These are phyloP conservation scores for Lecanicillium sp. DNA, from an alignment of 2,329 filamentous ascomycete species.

Conservation along the genomic window DNA sequence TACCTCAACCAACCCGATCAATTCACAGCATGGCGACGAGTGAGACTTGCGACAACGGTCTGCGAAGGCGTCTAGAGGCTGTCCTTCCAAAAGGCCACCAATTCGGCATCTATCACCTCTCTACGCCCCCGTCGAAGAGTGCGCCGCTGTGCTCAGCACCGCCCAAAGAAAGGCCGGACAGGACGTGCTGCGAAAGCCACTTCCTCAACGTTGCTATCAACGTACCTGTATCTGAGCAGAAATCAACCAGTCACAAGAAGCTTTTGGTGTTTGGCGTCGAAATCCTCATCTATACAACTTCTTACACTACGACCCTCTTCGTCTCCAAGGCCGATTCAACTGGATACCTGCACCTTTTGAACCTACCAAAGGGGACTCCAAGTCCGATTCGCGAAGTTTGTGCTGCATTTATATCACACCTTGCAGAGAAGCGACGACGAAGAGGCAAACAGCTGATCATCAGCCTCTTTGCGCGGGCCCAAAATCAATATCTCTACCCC, in stretches of 20 bases:
- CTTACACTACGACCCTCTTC: slow-evolving; percentile 76
- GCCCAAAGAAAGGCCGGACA: slow-evolving; percentile 60
- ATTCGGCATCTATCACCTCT: slow-evolving; percentile 77
- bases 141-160: slow-evolving; percentile 73
- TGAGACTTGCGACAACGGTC: not conserved
- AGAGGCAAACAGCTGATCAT: slow-evolving; percentile 62
- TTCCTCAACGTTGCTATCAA: slow-evolving; percentile 51
- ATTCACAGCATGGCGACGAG: not conserved
- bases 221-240: slow-evolving; percentile 5
- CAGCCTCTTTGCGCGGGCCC: slow-evolving; percentile 85
- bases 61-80: slow-evolving; percentile 26
- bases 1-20: no score
- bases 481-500: slow-evolving; percentile 91
- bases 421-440: slow-evolving; percentile 60
- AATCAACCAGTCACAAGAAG: slow-evolving; percentile 22
- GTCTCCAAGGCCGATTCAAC: slow-evolving; percentile 97
- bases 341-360: slow-evolving; percentile 66
- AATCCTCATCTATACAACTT: slow-evolving; percentile 77
- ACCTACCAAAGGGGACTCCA: slow-evolving; percentile 50
- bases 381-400: slow-evolving; percentile 71
- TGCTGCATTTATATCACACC: slow-evolving; percentile 65
- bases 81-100: slow-evolving; percentile 44
- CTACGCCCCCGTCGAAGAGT: slow-evolving; percentile 69
- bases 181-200: slow-evolving; percentile 82
- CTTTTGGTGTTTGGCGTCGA: slow-evolving; percentile 79